phyloP scores from a whole-genome alignment of 495 filamentous ascomycete genomes.

The Penicillium subrubescens region DNA sequence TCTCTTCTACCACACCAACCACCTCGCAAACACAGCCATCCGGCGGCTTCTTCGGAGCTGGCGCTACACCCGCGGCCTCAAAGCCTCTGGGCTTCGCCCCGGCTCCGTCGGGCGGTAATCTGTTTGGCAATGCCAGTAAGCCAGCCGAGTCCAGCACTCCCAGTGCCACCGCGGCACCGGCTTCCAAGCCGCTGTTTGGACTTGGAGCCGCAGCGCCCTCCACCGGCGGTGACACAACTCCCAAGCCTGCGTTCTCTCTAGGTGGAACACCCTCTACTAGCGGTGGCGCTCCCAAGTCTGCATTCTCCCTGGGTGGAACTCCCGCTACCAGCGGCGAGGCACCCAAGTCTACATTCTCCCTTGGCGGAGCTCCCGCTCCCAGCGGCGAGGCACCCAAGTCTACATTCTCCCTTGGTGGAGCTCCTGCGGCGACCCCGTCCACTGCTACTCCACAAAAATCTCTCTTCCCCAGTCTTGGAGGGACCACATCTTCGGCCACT shows the following conservation, averaged over 20 bases:
- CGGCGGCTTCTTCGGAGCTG: slow-evolving; percentile 37
- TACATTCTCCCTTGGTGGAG: slow-evolving; percentile 32
- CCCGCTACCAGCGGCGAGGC: neutral
- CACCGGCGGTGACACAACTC: slow-evolving; percentile 15
- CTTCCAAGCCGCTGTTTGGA: slow-evolving; percentile 17
- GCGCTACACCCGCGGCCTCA: slow-evolving; percentile 13
- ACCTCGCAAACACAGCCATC: slow-evolving; percentile 32
- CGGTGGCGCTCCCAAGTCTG: slow-evolving; percentile 3
- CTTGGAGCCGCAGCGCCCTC: slow-evolving; percentile 4
- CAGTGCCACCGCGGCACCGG: slow-evolving; percentile 28
- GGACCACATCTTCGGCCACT: slow-evolving; percentile 37
- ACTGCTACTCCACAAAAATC: slow-evolving; percentile 44
- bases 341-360: neutral
- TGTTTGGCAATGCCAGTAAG: slow-evolving; percentile 47
- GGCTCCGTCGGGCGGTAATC: slow-evolving; percentile 25
- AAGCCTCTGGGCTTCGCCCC: slow-evolving; percentile 37
- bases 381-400: slow-evolving; percentile 17
- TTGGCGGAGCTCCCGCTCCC: neutral
- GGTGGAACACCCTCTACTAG: neutral
- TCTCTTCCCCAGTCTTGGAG: slow-evolving; percentile 39
- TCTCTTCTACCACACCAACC: slow-evolving; percentile 33
- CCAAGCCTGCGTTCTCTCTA: slow-evolving; percentile 17
- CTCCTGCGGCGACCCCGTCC: slow-evolving; percentile 25
- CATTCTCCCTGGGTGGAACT: neutral
- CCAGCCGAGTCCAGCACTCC: slow-evolving; percentile 46